A percentile compares a stretch with the other conserved stretches of the same genome.
Evolutionary conservation across 2,329 filamentous ascomycete genomes (phyloP).

Genomic region (Xylaria sp.): DNA sequence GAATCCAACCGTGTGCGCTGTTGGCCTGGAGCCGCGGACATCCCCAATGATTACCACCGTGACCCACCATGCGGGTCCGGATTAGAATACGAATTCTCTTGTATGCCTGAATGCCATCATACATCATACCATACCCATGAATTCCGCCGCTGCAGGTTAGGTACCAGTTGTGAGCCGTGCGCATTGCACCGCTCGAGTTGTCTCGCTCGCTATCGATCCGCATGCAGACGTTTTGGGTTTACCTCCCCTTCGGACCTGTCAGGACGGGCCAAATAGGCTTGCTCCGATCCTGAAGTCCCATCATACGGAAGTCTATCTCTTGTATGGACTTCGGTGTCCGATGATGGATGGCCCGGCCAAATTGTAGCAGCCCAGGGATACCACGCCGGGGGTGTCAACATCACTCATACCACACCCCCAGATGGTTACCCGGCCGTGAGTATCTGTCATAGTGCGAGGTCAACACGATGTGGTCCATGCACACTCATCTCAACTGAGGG

Average conservation of each 20-base stretch:
- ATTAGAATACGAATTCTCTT: conserved; percentile 23
- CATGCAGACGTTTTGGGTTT: conserved; percentile 4
- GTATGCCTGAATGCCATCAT: conserved; percentile 17
- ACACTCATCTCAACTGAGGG: conserved; percentile 10
- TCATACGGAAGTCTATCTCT: conserved; percentile 35
- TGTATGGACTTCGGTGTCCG: conserved; percentile 42
- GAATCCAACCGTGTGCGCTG: conserved; percentile 25
- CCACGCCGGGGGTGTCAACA: conserved; percentile 22
- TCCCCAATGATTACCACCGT: conserved; percentile 31
- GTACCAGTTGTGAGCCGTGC: not conserved
- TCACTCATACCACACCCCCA: conserved; percentile 17
- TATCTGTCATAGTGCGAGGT: conserved; percentile 9
- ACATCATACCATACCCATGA: not conserved
- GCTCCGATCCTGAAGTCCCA: conserved; percentile 22
- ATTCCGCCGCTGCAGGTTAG: conserved; percentile 1
- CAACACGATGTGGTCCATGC: conserved; percentile 27
- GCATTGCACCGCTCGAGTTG: not conserved
- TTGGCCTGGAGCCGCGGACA: conserved; percentile 30
- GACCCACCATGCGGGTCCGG: conserved; percentile 26
- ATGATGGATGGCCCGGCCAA: conserved; percentile 35
- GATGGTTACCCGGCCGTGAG: conserved; percentile 4
- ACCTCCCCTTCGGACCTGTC: conserved; percentile 23
- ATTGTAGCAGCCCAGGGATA: conserved; percentile 19
- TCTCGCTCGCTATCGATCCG: conserved; percentile 1
- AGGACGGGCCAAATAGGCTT: conserved; percentile 23